Evolutionary conservation across 1,284 basidiomycete genomes (phyloP).

Genomic region (Austroboletus novae-zelandiae): DNA sequence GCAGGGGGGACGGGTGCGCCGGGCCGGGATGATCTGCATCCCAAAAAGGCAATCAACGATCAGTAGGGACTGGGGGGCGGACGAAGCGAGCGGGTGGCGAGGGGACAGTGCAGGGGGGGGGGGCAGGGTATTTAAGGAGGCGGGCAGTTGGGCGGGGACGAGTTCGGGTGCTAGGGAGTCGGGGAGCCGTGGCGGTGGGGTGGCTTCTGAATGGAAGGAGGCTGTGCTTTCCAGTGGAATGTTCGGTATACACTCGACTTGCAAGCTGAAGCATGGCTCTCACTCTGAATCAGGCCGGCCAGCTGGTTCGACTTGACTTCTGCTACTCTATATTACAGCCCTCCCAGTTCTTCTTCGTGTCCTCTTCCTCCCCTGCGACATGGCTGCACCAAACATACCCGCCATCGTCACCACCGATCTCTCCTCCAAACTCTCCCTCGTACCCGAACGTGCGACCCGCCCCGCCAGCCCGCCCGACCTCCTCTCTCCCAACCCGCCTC

Average conservation of each 20-base stretch:
- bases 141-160: background rate
- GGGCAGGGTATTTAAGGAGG: slow-evolving; percentile 2
- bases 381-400: slow-evolving; percentile 30
- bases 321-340: slow-evolving; percentile 3
- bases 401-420: slow-evolving; percentile 37
- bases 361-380: slow-evolving; percentile 5
- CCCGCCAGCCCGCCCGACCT: slow-evolving; percentile 5
- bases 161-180: background rate
- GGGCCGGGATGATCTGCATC: slow-evolving; percentile 24
- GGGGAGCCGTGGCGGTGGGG: slow-evolving; percentile 11
- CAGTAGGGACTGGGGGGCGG: background rate
- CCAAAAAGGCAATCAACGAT: slow-evolving; percentile 20
- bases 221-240: slow-evolving; percentile 34
- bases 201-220: slow-evolving; percentile 22
- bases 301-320: background rate
- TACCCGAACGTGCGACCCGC: slow-evolving; percentile 1
- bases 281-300: background rate
- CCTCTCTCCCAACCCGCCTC: slow-evolving; percentile 21
- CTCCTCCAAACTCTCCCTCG: slow-evolving; percentile 31
- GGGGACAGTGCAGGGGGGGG: background rate
- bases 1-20: background rate
- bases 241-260: slow-evolving; percentile 15
- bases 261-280: background rate
- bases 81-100: background rate
- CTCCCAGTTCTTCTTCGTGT: background rate